Conservation (phyloP, 305 asterid species). For the Fraxinus floribunda region DNA sequence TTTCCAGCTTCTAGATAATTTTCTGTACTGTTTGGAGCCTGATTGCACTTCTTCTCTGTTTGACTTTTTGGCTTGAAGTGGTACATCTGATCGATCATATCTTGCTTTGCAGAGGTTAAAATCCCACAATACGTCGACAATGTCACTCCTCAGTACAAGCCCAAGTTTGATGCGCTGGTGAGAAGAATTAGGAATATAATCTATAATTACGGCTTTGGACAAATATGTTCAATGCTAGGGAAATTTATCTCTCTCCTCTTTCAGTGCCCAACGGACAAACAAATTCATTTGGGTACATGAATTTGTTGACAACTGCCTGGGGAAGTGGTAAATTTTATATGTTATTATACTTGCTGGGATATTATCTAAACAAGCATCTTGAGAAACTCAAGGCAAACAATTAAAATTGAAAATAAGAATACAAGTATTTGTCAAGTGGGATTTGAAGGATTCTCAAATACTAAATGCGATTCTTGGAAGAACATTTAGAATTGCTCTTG, state of each 20-base stretch:
- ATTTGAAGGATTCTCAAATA: not conserved
- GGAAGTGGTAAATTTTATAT: not conserved
- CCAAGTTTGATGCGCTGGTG: constrained; percentile 92
- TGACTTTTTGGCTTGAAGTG: not conserved
- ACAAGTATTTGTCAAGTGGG: not conserved
- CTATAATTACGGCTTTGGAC: not conserved
- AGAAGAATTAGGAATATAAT: constrained; percentile 30
- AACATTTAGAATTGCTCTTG: not conserved
- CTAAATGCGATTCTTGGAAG: not conserved
- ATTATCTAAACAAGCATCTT: constrained; percentile 18
- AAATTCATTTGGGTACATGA: constrained; percentile 2
- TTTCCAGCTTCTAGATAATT: not conserved
- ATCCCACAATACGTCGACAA: constrained; percentile 85
- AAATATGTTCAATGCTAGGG: not conserved
- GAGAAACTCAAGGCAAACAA: not conserved
- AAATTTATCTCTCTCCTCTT: not conserved
- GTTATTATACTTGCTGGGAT: not conserved
- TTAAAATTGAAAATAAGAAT: not conserved
- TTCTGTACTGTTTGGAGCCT: not conserved
- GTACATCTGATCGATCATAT: not conserved
- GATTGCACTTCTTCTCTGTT: not conserved
- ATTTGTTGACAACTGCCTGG: not conserved
- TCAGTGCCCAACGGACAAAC: not conserved
- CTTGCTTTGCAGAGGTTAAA: constrained; percentile 58
- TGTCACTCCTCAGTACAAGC: constrained; percentile 86